These are phyloP conservation scores for Simplicillium sp. DNA, from an alignment of 2,329 filamentous ascomycete genomes.

Conservation along the genomic window DNA sequence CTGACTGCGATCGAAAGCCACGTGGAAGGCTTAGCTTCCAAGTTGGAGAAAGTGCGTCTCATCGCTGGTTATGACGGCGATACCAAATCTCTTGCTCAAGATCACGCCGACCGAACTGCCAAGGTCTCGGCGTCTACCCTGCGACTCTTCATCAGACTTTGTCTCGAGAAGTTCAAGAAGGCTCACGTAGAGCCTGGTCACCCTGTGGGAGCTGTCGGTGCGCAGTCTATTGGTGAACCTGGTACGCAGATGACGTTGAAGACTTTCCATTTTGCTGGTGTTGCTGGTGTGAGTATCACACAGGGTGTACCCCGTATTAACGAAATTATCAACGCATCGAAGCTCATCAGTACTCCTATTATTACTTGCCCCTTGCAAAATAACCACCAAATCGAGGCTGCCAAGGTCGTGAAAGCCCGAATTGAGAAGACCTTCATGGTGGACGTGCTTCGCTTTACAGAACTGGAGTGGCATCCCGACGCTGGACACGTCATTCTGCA, in stretches of 20 bases:
- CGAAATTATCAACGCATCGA: constrained; percentile 98
- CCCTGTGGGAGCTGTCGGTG: constrained; percentile 90
- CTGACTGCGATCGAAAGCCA: constrained; percentile 69
- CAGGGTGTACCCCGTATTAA: constrained; percentile 99
- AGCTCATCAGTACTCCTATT: constrained; percentile 85
- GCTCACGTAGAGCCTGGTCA: constrained; percentile 91
- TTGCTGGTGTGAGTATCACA: constrained; percentile 98
- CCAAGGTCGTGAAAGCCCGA: constrained; percentile 82
- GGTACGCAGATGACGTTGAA: constrained; percentile 99
- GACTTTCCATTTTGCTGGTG: constrained; percentile 99
- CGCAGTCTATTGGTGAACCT: constrained; percentile 95
- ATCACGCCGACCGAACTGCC: constrained; percentile 59
- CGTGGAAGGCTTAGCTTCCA: constrained; percentile 52
- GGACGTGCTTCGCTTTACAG: constrained; percentile 71
- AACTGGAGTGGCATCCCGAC: constrained; percentile 78
- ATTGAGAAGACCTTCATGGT: constrained; percentile 91
- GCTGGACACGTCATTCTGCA: constrained; percentile 70
- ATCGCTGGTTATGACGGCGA: constrained; percentile 37
- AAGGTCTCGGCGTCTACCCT: constrained; percentile 75
- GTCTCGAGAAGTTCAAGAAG: constrained; percentile 81
- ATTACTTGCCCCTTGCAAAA: constrained; percentile 81
- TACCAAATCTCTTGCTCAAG: constrained; percentile 17
- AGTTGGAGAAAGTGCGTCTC: constrained; percentile 44
- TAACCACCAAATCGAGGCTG: constrained; percentile 63
- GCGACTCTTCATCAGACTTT: constrained; percentile 67